phyloP scores from a whole-genome alignment of 768 basidiomycete species.

The Mycena rebaudengoi region DNA sequence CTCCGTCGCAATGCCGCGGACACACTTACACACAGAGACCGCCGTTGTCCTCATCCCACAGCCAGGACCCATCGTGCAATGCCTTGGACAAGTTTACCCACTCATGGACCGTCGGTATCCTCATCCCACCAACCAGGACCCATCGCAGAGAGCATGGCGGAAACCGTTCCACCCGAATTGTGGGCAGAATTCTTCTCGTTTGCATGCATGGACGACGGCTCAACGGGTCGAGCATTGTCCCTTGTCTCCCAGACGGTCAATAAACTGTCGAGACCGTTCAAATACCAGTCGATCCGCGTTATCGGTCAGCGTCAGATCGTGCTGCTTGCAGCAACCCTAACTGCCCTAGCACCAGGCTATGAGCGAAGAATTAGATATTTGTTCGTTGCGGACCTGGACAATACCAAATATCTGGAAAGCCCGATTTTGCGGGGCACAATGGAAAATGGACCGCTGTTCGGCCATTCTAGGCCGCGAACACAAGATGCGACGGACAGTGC shows the following conservation, averaged over 20 bases:
- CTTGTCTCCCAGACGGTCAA: conserved; percentile 3
- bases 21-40: no score
- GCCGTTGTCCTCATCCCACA: no score
- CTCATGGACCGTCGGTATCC: no score
- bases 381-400: conserved; percentile 9
- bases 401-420: neutral
- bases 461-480: neutral
- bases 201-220: conserved; percentile 13
- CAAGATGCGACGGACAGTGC: neutral
- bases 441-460: neutral
- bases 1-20: no score
- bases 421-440: neutral
- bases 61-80: no score
- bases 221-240: conserved; percentile 11
- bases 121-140: neutral
- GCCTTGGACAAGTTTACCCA: neutral
- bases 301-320: neutral
- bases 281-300: conserved; percentile 13
- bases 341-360: neutral
- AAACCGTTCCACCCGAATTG: conserved; percentile 4
- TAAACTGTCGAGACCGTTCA: conserved; percentile 1
- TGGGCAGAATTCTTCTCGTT: conserved; percentile 6
- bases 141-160: neutral
- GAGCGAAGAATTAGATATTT: conserved; percentile 5
- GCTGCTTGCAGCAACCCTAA: neutral